These are phyloP conservation scores for Fusarium praegraminearum DNA, from an alignment of 2,329 filamentous ascomycete species.

Conservation along the genomic window DNA sequence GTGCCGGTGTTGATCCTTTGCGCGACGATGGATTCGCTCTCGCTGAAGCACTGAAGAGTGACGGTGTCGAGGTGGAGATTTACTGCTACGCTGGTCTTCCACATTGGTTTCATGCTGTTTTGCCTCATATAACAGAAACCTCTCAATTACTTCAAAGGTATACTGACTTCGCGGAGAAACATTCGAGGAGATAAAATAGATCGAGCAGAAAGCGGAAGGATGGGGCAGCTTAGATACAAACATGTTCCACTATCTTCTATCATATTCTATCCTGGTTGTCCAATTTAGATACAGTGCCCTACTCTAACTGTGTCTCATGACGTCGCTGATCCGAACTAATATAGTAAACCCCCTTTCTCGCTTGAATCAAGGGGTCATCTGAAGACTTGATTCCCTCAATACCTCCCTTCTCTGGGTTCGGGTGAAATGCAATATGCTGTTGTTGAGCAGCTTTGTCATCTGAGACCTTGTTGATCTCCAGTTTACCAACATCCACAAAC, in stretches of 20 bases:
- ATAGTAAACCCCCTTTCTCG: constrained; percentile 23
- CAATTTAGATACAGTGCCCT: neutral
- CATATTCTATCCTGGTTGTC: neutral
- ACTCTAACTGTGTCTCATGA: constrained; percentile 17
- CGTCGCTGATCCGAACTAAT: constrained; percentile 21
- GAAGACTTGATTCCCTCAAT: constrained; percentile 23
- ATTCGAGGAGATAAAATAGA: neutral
- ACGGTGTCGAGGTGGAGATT: constrained; percentile 31
- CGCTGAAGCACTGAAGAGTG: constrained; percentile 28
- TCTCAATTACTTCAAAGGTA: constrained; percentile 26
- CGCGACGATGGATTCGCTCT: constrained; percentile 42
- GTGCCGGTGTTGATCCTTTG: constrained; percentile 34
- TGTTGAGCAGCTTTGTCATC: constrained; percentile 12
- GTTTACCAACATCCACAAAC: neutral
- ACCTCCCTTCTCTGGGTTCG: constrained; percentile 17
- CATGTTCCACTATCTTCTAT: neutral
- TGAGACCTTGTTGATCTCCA: constrained; percentile 29
- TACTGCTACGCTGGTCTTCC: constrained; percentile 39
- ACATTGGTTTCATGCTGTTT: constrained; percentile 37
- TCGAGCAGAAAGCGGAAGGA: rapidly evolving
- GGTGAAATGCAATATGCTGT: constrained; percentile 16
- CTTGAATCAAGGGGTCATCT: constrained; percentile 9
- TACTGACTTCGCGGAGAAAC: constrained; percentile 1
- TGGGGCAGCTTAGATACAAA: neutral
- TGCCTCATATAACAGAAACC: neutral